Evolutionary conservation across 179 eudicot species (phyloP), one percentile per base, ranked within the genome.

Genomic region (Spergularia azorica): DNA sequence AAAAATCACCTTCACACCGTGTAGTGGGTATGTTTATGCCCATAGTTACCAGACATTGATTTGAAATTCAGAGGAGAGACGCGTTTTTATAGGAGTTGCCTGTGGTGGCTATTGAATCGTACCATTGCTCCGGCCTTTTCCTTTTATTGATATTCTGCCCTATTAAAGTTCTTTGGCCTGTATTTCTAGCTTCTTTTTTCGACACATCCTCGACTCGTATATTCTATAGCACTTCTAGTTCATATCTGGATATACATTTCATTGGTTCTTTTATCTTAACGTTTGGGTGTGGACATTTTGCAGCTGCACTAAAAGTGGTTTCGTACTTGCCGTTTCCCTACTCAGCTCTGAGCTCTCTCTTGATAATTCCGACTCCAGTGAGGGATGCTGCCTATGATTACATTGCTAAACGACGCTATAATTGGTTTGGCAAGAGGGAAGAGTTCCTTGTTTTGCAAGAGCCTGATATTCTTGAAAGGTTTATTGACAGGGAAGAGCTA

Each of bases 261-360:
- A 32, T 21, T 55, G 41, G 68, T 10, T 43, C 20, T 52, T 43
- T 9, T 72, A 65, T 81, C 51, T 67, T 70, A 60, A 20, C 32
- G 3, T 74, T 12, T 32, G 38, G 7, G 6, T n/a, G 21, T 69
- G 21, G 58, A 76, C 63, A 3, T 63, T 46, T 79, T 87, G 91
- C 98, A 93, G 99, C 98, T 88, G 98, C 94, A 8, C 76, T 95
- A 86, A 90, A 75, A 78, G 98, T 95, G 70, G 54, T 88, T 51
- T 91, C 99, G 39, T 87, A 95, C 88, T 83, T 95, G 90, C 98
- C 99, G 51, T 79, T 89, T 26, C 98, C 99, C 17, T 93, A 93
- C 79, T 90, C 95, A 16, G 87, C 90, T 16, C 51, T 95, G 76
- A 91, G 92, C 81, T 9, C 83, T 56, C 87, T 95, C 41, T 62